phyloP scores from a whole-genome alignment of 2,329 filamentous ascomycete species.

The Alternaria brassicicola region DNA sequence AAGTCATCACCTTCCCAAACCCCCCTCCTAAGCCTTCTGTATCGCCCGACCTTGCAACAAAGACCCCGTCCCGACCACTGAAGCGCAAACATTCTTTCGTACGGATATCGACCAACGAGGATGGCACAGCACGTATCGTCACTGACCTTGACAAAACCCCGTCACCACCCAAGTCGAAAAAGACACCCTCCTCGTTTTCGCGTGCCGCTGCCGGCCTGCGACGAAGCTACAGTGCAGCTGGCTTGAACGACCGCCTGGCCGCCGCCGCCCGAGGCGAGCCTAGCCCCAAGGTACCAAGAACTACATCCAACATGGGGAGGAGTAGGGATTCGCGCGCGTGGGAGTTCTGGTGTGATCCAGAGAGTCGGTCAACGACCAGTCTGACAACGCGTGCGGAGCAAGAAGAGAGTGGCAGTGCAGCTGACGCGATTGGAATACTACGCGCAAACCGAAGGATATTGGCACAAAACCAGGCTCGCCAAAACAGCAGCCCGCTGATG shows the following conservation, averaged over 20 bases:
- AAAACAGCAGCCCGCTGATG: conserved; percentile 63
- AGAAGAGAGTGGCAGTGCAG: conserved; percentile 78
- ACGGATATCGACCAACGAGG: conserved; percentile 80
- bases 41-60: conserved; percentile 51
- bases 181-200: conserved; percentile 51
- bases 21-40: conserved; percentile 24
- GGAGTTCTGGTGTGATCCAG: conserved; percentile 88
- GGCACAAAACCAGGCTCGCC: conserved; percentile 65
- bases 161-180: conserved; percentile 65
- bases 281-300: conserved; percentile 50
- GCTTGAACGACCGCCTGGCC: conserved; percentile 45
- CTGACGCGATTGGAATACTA: conserved; percentile 80
- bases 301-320: conserved; percentile 66
- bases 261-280: conserved; percentile 37
- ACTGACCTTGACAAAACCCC: conserved; percentile 71
- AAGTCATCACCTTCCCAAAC: conserved; percentile 40
- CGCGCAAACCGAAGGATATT: conserved; percentile 66
- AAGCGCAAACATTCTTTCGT: conserved; percentile 61
- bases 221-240: conserved; percentile 72
- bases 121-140: conserved; percentile 88
- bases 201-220: conserved; percentile 61
- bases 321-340: conserved; percentile 88
- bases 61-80: conserved; percentile 54
- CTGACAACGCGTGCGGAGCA: conserved; percentile 81
- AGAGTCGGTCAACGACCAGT: conserved; percentile 69